Percentiles rank a stretch among this genome's conserved stretches.
Evolutionary conservation across 768 basidiomycete species (phyloP).

Genomic region (Chalciporus sphaerocephalus): DNA sequence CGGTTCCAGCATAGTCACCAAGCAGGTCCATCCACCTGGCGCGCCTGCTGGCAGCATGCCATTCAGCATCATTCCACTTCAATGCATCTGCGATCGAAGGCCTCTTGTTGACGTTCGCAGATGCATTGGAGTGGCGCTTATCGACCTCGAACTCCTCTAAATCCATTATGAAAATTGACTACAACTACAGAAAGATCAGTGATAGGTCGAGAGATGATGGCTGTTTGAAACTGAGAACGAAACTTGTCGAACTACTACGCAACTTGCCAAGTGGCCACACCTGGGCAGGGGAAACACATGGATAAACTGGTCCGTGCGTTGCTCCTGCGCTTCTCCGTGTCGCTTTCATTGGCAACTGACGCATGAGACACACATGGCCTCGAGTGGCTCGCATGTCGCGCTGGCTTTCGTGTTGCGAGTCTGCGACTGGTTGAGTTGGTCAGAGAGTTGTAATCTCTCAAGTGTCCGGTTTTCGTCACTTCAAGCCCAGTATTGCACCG

Average conservation of each 20-base stretch:
- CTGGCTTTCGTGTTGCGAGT: too few relatives aligned
- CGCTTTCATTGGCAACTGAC: too few relatives aligned
- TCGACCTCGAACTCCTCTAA: constrained; percentile 36
- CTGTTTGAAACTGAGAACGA: background rate
- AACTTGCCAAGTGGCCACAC: too few relatives aligned
- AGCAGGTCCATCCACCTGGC: constrained; percentile 66
- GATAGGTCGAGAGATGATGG: background rate
- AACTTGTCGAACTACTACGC: background rate
- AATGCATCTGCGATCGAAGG: constrained; percentile 24
- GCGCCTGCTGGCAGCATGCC: constrained; percentile 38
- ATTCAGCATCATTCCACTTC: constrained; percentile 32
- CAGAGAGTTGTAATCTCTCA: too few relatives aligned
- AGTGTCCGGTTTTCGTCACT: too few relatives aligned
- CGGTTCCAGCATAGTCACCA: constrained; percentile 65
- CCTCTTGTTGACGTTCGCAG: background rate
- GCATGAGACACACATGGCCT: too few relatives aligned
- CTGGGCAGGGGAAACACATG: too few relatives aligned
- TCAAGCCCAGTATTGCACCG: too few relatives aligned
- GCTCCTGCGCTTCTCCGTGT: too few relatives aligned
- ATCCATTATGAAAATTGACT: constrained; percentile 30
- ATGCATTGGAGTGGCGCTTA: constrained; percentile 1
- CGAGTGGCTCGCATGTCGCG: too few relatives aligned
- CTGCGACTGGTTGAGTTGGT: too few relatives aligned
- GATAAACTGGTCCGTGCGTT: background rate
- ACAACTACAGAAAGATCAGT: background rate